Conservation (phyloP, 495 filamentous ascomycete species). For the Aspergillus bertholletiae region DNA sequence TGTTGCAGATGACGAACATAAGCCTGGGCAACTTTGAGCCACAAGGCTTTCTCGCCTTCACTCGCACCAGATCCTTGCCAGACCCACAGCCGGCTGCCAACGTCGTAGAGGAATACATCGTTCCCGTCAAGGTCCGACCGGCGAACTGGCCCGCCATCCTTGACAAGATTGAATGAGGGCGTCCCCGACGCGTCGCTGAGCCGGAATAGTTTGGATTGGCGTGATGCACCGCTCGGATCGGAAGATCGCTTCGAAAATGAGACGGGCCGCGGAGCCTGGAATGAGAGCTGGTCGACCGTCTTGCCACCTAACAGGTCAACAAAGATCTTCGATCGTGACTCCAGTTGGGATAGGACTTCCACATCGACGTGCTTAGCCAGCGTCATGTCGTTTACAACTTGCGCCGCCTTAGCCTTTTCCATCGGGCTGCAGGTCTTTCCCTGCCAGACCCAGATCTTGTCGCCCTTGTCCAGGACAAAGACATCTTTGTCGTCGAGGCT, state of each 20-base stretch:
- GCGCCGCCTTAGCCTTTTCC: slow-evolving; percentile 62
- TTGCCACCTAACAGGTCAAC: slow-evolving; percentile 54
- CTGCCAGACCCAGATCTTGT: slow-evolving; percentile 66
- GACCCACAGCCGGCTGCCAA: slow-evolving; percentile 52
- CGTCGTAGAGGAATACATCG: slow-evolving; percentile 58
- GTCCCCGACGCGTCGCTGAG: slow-evolving; percentile 53
- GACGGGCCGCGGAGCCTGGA: slow-evolving; percentile 37
- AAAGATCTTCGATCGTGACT: slow-evolving; percentile 48
- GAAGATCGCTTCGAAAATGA: slow-evolving; percentile 20
- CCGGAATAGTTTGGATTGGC: slow-evolving; percentile 47
- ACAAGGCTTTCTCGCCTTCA: slow-evolving; percentile 49
- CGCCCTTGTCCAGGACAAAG: slow-evolving; percentile 55
- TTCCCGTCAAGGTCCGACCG: slow-evolving; percentile 46
- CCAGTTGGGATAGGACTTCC: slow-evolving; percentile 56
- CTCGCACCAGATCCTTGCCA: slow-evolving; percentile 57
- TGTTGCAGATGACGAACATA: slow-evolving; percentile 50
- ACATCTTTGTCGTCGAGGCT: slow-evolving; percentile 60
- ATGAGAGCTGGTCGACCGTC: slow-evolving; percentile 29
- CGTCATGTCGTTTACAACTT: slow-evolving; percentile 60
- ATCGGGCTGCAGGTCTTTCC: slow-evolving; percentile 58
- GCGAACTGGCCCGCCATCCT: slow-evolving; percentile 39
- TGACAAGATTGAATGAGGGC: slow-evolving; percentile 50
- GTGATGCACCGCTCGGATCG: slow-evolving; percentile 7
- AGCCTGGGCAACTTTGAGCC: slow-evolving; percentile 53
- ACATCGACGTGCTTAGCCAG: slow-evolving; percentile 58